A percentile compares a stretch with the other conserved stretches of the same genome.
Evolutionary conservation across 1,284 basidiomycete genomes (phyloP).

Genomic region (Cutaneotrichosporon sp.): DNA sequence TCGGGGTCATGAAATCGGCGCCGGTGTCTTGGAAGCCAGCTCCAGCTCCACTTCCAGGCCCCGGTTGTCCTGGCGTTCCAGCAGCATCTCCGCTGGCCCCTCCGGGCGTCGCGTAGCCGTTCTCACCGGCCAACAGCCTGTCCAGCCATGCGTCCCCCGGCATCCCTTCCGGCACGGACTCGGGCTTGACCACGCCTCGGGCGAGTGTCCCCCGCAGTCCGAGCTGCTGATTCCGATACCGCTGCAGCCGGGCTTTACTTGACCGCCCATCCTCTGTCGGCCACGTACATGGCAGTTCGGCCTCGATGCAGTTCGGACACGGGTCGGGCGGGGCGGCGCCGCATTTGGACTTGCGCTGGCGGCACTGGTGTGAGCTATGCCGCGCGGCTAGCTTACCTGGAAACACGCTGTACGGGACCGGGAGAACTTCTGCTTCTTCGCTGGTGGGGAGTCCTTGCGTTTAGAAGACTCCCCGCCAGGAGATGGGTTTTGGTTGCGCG

Average conservation of each 20-base stretch:
- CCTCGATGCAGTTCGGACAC: slow-evolving; percentile 28
- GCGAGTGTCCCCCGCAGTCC: too few relatives aligned
- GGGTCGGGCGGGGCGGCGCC: slow-evolving; percentile 24
- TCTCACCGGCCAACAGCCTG: slow-evolving; percentile 4
- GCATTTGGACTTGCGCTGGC: slow-evolving; percentile 26
- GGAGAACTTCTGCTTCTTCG: slow-evolving; percentile 27
- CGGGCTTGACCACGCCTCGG: too few relatives aligned
- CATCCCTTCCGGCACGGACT: too few relatives aligned
- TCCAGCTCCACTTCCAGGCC: too few relatives aligned
- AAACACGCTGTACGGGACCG: slow-evolving; percentile 20
- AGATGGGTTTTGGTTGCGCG: too few relatives aligned
- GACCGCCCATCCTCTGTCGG: slow-evolving; percentile 27
- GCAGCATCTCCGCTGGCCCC: too few relatives aligned
- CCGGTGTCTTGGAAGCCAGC: neutral
- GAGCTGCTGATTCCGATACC: slow-evolving; percentile 7
- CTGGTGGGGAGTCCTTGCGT: slow-evolving; percentile 4
- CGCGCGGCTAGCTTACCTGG: neutral
- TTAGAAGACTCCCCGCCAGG: neutral
- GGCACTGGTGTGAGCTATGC: slow-evolving; percentile 21
- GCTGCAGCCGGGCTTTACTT: slow-evolving; percentile 19
- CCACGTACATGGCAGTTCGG: slow-evolving; percentile 23
- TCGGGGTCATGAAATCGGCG: neutral
- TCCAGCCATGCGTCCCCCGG: slow-evolving; percentile 15
- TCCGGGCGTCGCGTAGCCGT: too few relatives aligned
- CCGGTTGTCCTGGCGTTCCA: too few relatives aligned